Percentiles rank a stretch among this genome's conserved stretches.
Evolutionary conservation across 1,284 basidiomycete genomes (phyloP).

Genomic region (Caloboletus firmus): DNA sequence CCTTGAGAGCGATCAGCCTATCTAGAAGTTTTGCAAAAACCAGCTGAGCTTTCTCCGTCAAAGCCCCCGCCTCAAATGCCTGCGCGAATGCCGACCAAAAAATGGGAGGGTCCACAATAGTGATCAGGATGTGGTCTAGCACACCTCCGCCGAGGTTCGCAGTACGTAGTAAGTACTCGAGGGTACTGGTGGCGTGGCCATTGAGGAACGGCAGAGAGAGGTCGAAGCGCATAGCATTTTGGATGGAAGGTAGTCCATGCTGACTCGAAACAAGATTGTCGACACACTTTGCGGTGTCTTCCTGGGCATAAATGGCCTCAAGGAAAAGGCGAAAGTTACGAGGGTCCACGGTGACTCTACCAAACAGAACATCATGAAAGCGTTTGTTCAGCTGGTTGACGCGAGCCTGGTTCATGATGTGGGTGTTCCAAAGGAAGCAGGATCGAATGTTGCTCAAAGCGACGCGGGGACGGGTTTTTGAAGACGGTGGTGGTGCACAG

Average conservation of each 20-base stretch:
- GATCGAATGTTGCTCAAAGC: neutral
- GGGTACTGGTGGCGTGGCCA: conserved; percentile 37
- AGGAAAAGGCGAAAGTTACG: conserved; percentile 39
- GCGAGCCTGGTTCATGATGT: conserved; percentile 21
- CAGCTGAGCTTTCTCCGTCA: conserved; percentile 40
- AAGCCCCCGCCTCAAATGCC: conserved; percentile 39
- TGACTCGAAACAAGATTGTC: conserved; percentile 42
- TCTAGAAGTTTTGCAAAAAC: conserved; percentile 55
- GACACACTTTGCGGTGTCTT: conserved; percentile 43
- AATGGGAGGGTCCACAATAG: conserved; percentile 54
- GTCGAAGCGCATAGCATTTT: conserved; percentile 47
- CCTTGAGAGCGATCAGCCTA: conserved; percentile 45
- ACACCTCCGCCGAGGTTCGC: conserved; percentile 45
- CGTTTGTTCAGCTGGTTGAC: conserved; percentile 24
- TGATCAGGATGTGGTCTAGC: conserved; percentile 40
- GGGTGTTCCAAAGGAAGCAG: neutral
- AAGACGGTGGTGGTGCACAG: neutral
- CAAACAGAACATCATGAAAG: conserved; percentile 29
- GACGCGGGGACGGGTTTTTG: neutral
- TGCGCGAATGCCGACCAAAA: conserved; percentile 50
- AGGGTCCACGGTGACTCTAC: conserved; percentile 20
- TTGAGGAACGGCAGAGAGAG: conserved; percentile 46
- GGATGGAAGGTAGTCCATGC: conserved; percentile 44
- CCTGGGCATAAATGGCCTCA: conserved; percentile 47
- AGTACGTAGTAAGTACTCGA: conserved; percentile 47